Evolutionary conservation across 2,329 filamentous ascomycete species (phyloP), one percentile per base, ranked within the genome.

Genomic region (Neocatenulostroma microsporum): DNA sequence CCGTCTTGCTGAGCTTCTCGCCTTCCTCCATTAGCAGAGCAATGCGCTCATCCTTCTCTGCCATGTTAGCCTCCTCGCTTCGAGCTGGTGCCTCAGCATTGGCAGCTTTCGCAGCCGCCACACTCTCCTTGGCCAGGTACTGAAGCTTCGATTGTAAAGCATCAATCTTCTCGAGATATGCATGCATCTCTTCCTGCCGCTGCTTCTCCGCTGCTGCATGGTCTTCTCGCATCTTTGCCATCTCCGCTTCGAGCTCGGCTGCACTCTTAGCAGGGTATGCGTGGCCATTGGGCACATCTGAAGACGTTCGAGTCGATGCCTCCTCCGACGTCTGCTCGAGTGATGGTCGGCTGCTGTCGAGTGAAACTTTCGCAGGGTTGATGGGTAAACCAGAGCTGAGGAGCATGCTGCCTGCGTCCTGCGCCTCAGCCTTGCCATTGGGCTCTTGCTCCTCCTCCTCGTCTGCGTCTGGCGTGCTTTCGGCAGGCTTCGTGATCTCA

Each of bases 1-100:
- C 91, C 0, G 76, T 83, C 50, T 82, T 84, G 2, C 86, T 88
- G 7, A 96, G 70, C 48, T 82, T 87, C 51, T 91, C 84, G 1
- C 93, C 91, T 64, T 98, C 91, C 50, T 94, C 82, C 70, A 98
- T 83, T 10, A 98, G 67, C 30, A 88, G 67, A 3, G 88, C 85
- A 51, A 96, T 93, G 57, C 84, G 84, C 50, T 89, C 80, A 51
- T 96, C 88, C 55, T 87, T 94, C 53, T 94, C 87, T 1, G 85
- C 83, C 11, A 96, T 60, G 54, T 84, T 87, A 58, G 81, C 84
- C 47, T 94, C 84, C 2, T 70, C 39, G 38, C 79, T 84, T 5
- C 82, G 81, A 0, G 74, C 56, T 2, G 74, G 66, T 1, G 82
- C 77, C 17, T 71, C 66, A n/a, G 72, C 64, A 2, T 76, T 78